These are phyloP conservation scores for Jacaranda mimosifolia DNA, from an alignment of 257 asterid species.

Conservation along the genomic window DNA sequence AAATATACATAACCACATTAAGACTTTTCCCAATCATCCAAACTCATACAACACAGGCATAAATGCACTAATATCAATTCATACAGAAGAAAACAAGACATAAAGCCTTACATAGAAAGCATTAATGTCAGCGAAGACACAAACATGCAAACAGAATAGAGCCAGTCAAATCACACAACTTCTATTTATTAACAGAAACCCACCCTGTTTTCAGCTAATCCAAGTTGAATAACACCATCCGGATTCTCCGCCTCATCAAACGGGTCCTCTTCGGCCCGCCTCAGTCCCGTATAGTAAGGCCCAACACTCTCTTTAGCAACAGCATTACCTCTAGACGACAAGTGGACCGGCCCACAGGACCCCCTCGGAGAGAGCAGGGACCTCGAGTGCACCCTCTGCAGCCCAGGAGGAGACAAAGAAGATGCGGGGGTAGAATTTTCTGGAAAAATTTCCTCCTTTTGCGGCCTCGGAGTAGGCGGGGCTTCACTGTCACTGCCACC, in stretches of 20 bases:
- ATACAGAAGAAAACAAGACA: neutral
- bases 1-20: neutral
- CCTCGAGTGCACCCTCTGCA: slow-evolving; percentile 69
- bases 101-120: neutral
- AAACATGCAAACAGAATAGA: neutral
- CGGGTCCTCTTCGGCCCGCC: slow-evolving; percentile 57
- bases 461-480: slow-evolving; percentile 37
- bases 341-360: slow-evolving; percentile 45
- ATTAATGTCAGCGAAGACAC: neutral
- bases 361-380: slow-evolving; percentile 56
- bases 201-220: slow-evolving; percentile 67
- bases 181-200: slow-evolving; percentile 15
- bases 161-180: neutral
- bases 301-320: slow-evolving; percentile 52
- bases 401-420: slow-evolving; percentile 20
- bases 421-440: slow-evolving; percentile 39
- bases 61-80: neutral
- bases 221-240: slow-evolving; percentile 68
- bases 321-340: slow-evolving; percentile 58
- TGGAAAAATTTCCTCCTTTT: slow-evolving; percentile 41
- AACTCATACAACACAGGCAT: neutral
- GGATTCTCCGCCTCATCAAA: slow-evolving; percentile 57
- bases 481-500: slow-evolving; percentile 36
- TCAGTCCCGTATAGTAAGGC: slow-evolving; percentile 51
- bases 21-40: neutral